Conservation (phyloP, 2,329 filamentous ascomycete species). For the Coniella vitis region DNA sequence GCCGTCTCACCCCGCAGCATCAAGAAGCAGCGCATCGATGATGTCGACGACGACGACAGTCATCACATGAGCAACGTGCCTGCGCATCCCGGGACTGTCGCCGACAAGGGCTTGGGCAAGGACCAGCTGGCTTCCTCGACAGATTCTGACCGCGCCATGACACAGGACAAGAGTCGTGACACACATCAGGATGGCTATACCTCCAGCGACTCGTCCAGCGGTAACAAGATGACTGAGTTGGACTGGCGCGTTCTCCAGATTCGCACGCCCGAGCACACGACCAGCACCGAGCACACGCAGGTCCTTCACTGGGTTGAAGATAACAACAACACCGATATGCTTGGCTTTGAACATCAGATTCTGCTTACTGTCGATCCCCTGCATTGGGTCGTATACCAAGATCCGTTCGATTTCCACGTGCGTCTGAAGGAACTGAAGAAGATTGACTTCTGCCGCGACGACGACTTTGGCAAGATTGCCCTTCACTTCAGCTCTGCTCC, state of each 20-base stretch:
- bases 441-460: conserved; percentile 33
- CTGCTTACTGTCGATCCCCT: conserved; percentile 33
- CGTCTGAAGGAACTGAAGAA: conserved; percentile 38
- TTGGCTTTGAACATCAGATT: conserved; percentile 46
- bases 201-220: conserved; percentile 44
- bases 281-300: conserved; percentile 42
- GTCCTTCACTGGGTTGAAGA: conserved; percentile 47
- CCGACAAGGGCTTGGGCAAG: neutral
- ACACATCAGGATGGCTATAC: conserved; percentile 42
- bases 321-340: conserved; percentile 21
- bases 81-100: neutral
- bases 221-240: conserved; percentile 34
- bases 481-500: conserved; percentile 30
- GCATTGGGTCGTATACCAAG: conserved; percentile 44
- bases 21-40: conserved; percentile 5
- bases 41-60: neutral
- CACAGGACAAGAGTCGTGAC: conserved; percentile 23
- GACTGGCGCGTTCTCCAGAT: conserved; percentile 49
- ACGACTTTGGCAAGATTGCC: conserved; percentile 34
- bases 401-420: conserved; percentile 45
- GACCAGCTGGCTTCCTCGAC: no score
- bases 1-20: neutral
- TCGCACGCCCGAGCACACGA: conserved; percentile 41
- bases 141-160: no score
- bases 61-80: neutral